Percentiles rank a stretch among this genome's conserved stretches.
phyloP scores from a whole-genome alignment of 2,329 filamentous ascomycete species.

The Elsinoe necatrix region DNA sequence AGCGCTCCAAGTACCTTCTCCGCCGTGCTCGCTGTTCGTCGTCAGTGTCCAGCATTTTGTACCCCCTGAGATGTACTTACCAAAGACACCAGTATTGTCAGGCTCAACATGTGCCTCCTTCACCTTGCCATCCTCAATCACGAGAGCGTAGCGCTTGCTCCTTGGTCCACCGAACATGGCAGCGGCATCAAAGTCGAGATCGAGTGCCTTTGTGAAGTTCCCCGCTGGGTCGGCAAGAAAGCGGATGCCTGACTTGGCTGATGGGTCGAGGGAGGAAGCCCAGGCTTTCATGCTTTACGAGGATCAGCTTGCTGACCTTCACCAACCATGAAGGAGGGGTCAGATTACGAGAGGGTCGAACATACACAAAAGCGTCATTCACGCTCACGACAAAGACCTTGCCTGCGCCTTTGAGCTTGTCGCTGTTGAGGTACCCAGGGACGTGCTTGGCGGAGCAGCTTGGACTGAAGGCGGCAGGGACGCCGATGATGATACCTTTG shows the following conservation, averaged over 20 bases:
- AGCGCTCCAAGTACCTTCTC: conserved; percentile 19
- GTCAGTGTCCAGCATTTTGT: background rate
- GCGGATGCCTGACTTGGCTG: conserved; percentile 66
- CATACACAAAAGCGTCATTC: conserved; percentile 87
- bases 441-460: conserved; percentile 64
- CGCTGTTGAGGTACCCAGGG: conserved; percentile 76
- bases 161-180: conserved; percentile 74
- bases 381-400: conserved; percentile 84
- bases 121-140: conserved; percentile 78
- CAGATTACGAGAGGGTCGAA: background rate
- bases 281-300: conserved; percentile 74
- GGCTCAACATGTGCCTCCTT: conserved; percentile 74
- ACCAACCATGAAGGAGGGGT: background rate
- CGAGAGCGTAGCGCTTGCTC: conserved; percentile 79
- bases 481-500: conserved; percentile 75
- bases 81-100: conserved; percentile 74
- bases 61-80: conserved; percentile 41
- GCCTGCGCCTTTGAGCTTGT: conserved; percentile 68
- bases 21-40: conserved; percentile 16
- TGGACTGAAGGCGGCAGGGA: conserved; percentile 53
- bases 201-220: conserved; percentile 73
- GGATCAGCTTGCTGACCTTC: conserved; percentile 13
- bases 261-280: conserved; percentile 67
- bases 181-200: conserved; percentile 70
- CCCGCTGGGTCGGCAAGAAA: conserved; percentile 78